Evolutionary conservation across 352 stramenopile species (phyloP), one percentile per base, ranked within the genome.

Genomic region (Aphanomyces astaci): DNA sequence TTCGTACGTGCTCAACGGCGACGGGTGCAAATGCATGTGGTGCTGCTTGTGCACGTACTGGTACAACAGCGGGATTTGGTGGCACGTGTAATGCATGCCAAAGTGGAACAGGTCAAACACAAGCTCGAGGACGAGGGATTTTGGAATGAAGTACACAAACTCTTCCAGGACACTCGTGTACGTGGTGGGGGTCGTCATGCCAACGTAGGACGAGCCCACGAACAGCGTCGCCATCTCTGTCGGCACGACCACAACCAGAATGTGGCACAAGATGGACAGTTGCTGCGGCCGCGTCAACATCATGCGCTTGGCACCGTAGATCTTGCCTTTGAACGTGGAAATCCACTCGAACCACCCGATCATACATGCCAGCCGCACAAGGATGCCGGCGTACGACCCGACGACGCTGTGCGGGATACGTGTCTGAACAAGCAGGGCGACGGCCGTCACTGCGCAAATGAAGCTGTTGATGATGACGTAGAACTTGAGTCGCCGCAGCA

Each of bases 51-150:
- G 88, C 13, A 82, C 81, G 49, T 91, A 76, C 68, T 81, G 76
- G 71, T 93, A 93, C 3, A 95, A 77, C 74, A 80, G 87, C 48
- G 77, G 66, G 51, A 77, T 78, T 43, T 76, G 73, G 65, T 92
- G 86, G 64, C 81, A 92, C 27, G 73, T 52, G 78, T 84, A 90
- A 72, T 96, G 88, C 64, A 81, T 76, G 2, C 64, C 63, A 60
- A 87, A 96, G 75, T 96, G 88, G 66, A 93, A 91, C 2, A 94
- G 78, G 74, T 96, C 88, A 67, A 96, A 95, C 28, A 86, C 64
- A 31, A 94, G 10, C 55, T 96, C 88, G 64, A 95, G 92, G 24
- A 81, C 55, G 24, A 96, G 78, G 62, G 88, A 96, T 74, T 89
- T 89, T 52, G 84, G 80, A 54, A 96, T 80, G 69, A 96, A 96